Evolutionary conservation across 2,329 filamentous ascomycete genomes (phyloP).

Genomic region (Periconia macrospinosa): DNA sequence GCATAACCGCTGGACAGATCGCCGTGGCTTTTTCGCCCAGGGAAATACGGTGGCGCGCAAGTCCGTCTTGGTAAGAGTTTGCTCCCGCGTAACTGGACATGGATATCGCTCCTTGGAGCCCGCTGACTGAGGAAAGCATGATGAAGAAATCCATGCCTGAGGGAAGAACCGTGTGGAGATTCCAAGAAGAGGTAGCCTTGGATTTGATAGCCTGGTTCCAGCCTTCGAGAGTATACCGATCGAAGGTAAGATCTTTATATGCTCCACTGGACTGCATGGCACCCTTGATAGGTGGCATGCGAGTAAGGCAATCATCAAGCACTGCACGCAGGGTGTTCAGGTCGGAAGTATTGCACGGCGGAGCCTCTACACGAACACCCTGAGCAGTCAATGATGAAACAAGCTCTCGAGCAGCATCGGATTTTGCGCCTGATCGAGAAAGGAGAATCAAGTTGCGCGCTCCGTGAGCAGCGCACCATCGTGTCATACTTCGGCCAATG

Average conservation of each 20-base stretch:
- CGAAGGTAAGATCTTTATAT: slow-evolving; percentile 13
- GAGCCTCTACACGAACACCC: slow-evolving; percentile 2
- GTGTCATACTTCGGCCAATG: slow-evolving; percentile 19
- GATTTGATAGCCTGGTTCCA: slow-evolving; percentile 12
- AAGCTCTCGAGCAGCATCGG: background rate
- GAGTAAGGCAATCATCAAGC: slow-evolving; percentile 15
- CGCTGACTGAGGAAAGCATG: slow-evolving; percentile 21
- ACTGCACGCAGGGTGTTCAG: background rate
- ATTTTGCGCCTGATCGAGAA: slow-evolving; percentile 13
- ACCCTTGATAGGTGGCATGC: slow-evolving; percentile 21
- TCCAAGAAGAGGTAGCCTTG: slow-evolving; percentile 40
- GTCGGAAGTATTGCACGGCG: slow-evolving; percentile 13
- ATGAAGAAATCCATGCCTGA: slow-evolving; percentile 25
- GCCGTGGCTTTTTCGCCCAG: background rate
- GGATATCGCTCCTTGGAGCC: slow-evolving; percentile 20
- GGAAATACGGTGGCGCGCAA: slow-evolving; percentile 10
- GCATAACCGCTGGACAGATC: slow-evolving; percentile 5
- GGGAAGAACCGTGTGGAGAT: slow-evolving; percentile 22
- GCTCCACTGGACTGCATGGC: slow-evolving; percentile 17
- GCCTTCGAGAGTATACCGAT: slow-evolving; percentile 13
- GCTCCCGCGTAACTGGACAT: slow-evolving; percentile 30
- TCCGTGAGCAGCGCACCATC: slow-evolving; percentile 9
- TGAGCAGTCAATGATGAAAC: slow-evolving; percentile 5
- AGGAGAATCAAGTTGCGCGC: slow-evolving; percentile 16
- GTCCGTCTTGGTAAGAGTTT: slow-evolving; percentile 27